Conservation (phyloP, 2,329 filamentous ascomycete species). For the Claviceps capensis region DNA sequence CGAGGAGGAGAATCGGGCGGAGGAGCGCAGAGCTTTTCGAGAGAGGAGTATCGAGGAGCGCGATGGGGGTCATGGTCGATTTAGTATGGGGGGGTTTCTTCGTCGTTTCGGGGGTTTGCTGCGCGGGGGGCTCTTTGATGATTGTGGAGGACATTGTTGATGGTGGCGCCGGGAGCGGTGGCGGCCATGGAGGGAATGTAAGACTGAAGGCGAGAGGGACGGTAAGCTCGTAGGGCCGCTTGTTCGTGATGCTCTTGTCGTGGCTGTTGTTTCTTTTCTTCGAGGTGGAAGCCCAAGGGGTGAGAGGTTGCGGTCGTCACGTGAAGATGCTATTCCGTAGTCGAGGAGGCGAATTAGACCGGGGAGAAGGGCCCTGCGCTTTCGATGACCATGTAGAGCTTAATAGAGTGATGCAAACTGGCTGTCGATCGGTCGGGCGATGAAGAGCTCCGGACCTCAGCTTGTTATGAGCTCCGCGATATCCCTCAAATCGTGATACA, state of each 20-base stretch:
- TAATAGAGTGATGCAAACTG: too few species aligned
- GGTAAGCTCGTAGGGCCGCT: neutral
- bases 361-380: too few species aligned
- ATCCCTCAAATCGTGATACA: neutral
- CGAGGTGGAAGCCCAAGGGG: neutral
- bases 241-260: neutral
- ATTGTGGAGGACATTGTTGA: constrained; percentile 26
- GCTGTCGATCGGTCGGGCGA: neutral
- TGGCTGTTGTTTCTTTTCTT: neutral
- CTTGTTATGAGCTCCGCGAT: neutral
- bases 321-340: neutral
- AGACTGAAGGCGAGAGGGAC: neutral
- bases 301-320: neutral
- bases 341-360: neutral
- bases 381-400: too few species aligned
- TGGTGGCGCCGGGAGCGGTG: constrained; percentile 17
- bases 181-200: neutral
- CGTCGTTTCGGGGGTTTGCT: constrained; percentile 12
- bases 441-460: neutral
- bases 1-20: constrained; percentile 55
- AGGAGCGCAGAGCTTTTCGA: constrained; percentile 44
- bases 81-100: constrained; percentile 12
- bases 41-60: constrained; percentile 21
- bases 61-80: constrained; percentile 21
- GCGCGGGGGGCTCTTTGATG: constrained; percentile 17